Evolutionary conservation across 2,329 filamentous ascomycete species (phyloP), one percentile per base, ranked within the genome.

Genomic region (Xylariaceae sp.): DNA sequence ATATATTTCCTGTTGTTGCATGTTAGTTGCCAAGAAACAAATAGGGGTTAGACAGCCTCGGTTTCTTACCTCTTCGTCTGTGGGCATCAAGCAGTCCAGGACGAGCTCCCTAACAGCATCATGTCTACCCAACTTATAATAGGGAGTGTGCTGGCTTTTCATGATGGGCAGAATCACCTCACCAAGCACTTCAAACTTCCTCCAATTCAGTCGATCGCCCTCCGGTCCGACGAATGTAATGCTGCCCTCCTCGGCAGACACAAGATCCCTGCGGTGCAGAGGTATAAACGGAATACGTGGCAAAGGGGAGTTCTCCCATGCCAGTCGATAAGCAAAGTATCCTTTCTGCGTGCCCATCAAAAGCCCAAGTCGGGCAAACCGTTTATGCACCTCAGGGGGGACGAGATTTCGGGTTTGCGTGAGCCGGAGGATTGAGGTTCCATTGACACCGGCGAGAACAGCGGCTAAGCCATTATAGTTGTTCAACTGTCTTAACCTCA

Each of bases 381-480:
- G 87, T 73, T 92, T 96, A 66, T 89, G 87, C 0, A 87, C 82
- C 1, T 87, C 82, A 5, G 82, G 75, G 1, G 89, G 82, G 2
- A 97, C 85, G 13, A 97, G 76, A 11, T 88, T 85, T 61, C 88
- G 82, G 0, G 94, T 97, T 67, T 92, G 88, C 0, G 82, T 78
- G 1, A 99, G 82, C 15, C 94, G 88, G 70, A 94, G 88, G 34
- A 99, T 88, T 0, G 92, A 86, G 1, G 89, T 90, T 60, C 90
- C 89, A 71, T 95, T 96, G 69, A 99, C 88, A 7, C 93, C 94
- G 5, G 94, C 93, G 59, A 99, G 83, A 41, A 99, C 86, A 6
- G 94, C 93, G n/a, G 92, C 93, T 1, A 99, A 80, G 0, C 92
- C 89, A 72, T 97, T 97, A 79, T 97, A 99, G 74, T 99, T 97